Conservation (phyloP, 2,329 filamentous ascomycete genomes). For the Sarocladiaceae sp. region DNA sequence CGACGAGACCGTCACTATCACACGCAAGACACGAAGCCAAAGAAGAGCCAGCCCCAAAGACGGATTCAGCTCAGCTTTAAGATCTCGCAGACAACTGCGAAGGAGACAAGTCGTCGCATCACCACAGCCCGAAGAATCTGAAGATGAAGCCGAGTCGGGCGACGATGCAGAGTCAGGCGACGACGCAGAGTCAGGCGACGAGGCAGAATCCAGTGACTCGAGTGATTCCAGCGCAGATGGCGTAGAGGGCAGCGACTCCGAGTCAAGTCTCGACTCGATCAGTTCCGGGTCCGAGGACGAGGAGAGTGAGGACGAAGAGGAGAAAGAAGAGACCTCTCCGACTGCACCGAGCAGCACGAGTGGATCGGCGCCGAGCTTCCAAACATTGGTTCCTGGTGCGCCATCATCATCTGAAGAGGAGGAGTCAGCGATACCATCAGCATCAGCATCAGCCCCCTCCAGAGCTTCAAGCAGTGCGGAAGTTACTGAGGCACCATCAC, state of each 20-base stretch:
- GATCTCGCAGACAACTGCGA: neutral
- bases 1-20: neutral
- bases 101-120: neutral
- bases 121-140: slow-evolving; percentile 1
- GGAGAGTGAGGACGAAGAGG: neutral
- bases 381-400: slow-evolving; percentile 1
- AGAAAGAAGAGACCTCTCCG: neutral
- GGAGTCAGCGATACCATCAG: neutral
- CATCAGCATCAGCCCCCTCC: too few species aligned
- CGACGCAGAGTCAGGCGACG: neutral
- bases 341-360: neutral
- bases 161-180: neutral
- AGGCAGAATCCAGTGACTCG: neutral
- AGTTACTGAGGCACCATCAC: too few species aligned
- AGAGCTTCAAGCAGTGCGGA: too few species aligned
- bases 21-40: neutral
- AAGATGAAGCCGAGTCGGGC: neutral
- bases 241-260: neutral
- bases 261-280: neutral
- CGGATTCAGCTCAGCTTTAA: neutral
- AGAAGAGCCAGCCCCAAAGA: neutral
- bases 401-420: neutral
- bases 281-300: neutral
- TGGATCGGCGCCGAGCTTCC: neutral
- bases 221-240: neutral